phyloP scores from a whole-genome alignment of 129 eudicot species.

The Escallonia rubra region DNA sequence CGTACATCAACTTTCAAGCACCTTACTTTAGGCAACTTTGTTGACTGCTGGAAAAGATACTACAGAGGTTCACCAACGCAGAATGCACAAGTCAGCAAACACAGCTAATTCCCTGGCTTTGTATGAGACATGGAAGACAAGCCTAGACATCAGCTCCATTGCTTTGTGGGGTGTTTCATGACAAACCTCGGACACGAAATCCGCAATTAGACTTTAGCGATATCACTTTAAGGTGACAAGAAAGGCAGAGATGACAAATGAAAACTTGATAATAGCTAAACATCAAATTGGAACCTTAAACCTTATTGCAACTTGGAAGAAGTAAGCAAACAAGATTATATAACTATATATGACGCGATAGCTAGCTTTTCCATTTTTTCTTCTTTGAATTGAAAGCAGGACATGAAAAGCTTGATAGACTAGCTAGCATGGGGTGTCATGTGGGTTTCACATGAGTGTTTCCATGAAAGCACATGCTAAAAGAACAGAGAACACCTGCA shows the following conservation, averaged over 20 bases:
- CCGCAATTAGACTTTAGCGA: background rate
- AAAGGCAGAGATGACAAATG: background rate
- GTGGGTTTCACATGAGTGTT: slow-evolving; percentile 40
- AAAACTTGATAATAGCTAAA: background rate
- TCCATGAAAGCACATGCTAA: slow-evolving; percentile 30
- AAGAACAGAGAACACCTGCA: slow-evolving; percentile 45
- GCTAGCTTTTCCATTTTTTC: background rate
- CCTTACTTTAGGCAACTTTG: no score
- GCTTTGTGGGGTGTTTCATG: slow-evolving; percentile 15
- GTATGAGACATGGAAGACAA: slow-evolving; percentile 14
- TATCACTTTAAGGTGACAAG: background rate
- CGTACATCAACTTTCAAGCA: no score
- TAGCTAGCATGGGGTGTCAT: slow-evolving; percentile 15
- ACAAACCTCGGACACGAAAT: background rate
- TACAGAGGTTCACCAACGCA: background rate
- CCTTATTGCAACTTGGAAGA: no score
- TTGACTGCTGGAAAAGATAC: background rate
- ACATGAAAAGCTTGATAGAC: slow-evolving; percentile 1
- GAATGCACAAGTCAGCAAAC: slow-evolving; percentile 18
- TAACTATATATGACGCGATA: background rate
- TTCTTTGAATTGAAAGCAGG: background rate
- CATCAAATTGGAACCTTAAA: background rate
- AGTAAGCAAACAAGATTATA: no score
- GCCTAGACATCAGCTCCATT: slow-evolving; percentile 15
- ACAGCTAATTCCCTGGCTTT: slow-evolving; percentile 11